Evolutionary conservation across 1,284 basidiomycete species (phyloP).

Genomic region (Xerocomus nothofagi): DNA sequence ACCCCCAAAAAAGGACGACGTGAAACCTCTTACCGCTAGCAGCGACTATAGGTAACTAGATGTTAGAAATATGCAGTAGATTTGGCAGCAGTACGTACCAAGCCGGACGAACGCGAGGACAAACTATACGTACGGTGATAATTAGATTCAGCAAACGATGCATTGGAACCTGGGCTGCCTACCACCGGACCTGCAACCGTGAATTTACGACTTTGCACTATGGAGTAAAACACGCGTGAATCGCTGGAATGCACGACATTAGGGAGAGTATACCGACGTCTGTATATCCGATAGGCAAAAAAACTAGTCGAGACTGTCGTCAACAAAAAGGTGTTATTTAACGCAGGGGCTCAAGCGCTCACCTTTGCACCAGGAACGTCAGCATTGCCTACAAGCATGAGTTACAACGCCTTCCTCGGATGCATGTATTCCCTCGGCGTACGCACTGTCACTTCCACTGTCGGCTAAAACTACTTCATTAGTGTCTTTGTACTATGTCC

Average conservation of each 20-base stretch:
- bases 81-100: constrained; percentile 8
- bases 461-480: constrained; percentile 9
- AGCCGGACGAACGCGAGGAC: constrained; percentile 20
- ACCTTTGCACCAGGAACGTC: constrained; percentile 28
- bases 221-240: neutral
- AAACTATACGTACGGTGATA: constrained; percentile 5
- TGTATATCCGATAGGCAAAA: constrained; percentile 28
- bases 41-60: constrained; percentile 10
- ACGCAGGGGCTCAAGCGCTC: neutral
- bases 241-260: neutral
- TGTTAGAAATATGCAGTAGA: neutral
- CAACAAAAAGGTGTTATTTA: neutral
- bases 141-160: constrained; percentile 1
- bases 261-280: constrained; percentile 14
- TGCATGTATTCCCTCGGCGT: neutral
- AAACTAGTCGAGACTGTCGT: constrained; percentile 17
- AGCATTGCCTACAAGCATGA: constrained; percentile 18
- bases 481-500: neutral
- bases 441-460: constrained; percentile 25
- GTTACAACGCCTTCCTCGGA: constrained; percentile 1
- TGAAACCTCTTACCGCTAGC: constrained; percentile 19
- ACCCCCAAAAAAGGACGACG: neutral
- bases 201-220: constrained; percentile 21
- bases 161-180: neutral
- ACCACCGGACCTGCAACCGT: constrained; percentile 24